These are phyloP conservation scores for Dianthus caryophyllus DNA, from an alignment of 148 eudicot species.

Conservation along the genomic window DNA sequence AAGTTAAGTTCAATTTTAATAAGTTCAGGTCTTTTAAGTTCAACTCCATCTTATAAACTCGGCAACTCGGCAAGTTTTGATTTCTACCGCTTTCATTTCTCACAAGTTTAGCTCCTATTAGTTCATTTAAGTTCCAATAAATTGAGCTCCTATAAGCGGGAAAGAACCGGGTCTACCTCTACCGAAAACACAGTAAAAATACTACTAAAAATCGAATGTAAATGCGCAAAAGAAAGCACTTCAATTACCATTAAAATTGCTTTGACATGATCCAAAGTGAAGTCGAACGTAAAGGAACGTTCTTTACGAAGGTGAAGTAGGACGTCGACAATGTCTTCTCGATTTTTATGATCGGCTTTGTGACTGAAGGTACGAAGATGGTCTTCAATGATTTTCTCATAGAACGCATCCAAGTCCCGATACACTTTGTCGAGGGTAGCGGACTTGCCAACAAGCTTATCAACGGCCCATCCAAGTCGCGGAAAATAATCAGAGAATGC, in stretches of 20 bases:
- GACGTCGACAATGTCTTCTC: conserved; percentile 32
- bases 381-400: conserved; percentile 32
- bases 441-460: conserved; percentile 22
- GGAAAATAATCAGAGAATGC: conserved; percentile 29
- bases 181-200: no score
- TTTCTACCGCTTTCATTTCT: no score
- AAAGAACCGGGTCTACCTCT: no score
- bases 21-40: no score
- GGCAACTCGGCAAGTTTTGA: no score
- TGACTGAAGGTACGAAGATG: conserved; percentile 15
- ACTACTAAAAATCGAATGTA: no score
- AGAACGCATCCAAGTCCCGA: conserved; percentile 23
- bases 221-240: not conserved
- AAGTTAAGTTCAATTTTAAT: no score
- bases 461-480: conserved; percentile 27
- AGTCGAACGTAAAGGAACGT: conserved; percentile 17
- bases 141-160: no score
- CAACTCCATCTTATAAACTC: no score
- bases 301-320: conserved; percentile 23
- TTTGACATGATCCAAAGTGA: conserved; percentile 34
- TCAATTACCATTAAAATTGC: conserved; percentile 33
- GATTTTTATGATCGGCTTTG: not conserved
- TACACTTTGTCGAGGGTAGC: conserved; percentile 23
- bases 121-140: no score
- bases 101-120: no score